A percentile compares a stretch with the other conserved stretches of the same genome.
Evolutionary conservation across 2,329 filamentous ascomycete genomes (phyloP).

Genomic region (Diaporthe humulicola): DNA sequence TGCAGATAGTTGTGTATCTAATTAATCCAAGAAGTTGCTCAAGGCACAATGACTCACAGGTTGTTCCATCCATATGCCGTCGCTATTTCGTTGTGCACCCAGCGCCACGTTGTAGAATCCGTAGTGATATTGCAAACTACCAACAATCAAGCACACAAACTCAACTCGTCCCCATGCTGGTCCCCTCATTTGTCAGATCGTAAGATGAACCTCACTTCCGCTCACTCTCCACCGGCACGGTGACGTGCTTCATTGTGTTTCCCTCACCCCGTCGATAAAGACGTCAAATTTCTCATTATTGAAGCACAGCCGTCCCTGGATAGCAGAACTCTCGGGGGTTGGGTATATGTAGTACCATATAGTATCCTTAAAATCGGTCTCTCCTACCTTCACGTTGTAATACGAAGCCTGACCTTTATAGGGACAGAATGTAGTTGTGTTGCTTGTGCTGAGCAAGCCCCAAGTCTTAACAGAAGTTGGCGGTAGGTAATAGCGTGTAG

Average conservation of each 20-base stretch:
- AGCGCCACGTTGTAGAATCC: neutral
- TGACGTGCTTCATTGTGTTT: slow-evolving; percentile 17
- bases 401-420: slow-evolving; percentile 78
- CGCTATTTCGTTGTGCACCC: neutral
- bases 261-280: slow-evolving; percentile 62
- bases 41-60: neutral
- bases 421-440: slow-evolving; percentile 70
- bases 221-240: neutral
- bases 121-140: neutral
- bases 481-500: slow-evolving; percentile 71
- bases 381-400: slow-evolving; percentile 66
- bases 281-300: slow-evolving; percentile 79
- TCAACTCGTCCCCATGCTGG: neutral
- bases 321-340: slow-evolving; percentile 65
- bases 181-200: too few relatives aligned
- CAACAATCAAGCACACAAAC: neutral
- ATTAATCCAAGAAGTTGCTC: neutral
- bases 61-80: neutral
- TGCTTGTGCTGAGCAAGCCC: slow-evolving; percentile 60
- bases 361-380: slow-evolving; percentile 59
- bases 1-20: too few relatives aligned
- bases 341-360: slow-evolving; percentile 75
- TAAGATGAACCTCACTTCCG: neutral
- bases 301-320: slow-evolving; percentile 72
- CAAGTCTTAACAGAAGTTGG: slow-evolving; percentile 60